These are phyloP conservation scores for Vigna angularis DNA, from an alignment of 306 rosid species.

Conservation along the genomic window DNA sequence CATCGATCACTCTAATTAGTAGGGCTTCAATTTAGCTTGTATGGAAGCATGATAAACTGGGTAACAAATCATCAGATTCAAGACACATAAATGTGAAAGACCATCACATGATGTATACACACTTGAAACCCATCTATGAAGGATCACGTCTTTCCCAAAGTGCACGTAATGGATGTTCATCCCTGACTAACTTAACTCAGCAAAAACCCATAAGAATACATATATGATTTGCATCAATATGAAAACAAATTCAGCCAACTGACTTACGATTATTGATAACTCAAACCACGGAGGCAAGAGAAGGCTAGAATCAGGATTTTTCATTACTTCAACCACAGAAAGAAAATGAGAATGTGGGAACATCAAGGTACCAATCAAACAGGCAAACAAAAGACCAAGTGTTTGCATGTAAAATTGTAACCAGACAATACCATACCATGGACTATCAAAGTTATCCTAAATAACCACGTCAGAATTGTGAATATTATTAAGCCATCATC, in stretches of 20 bases:
- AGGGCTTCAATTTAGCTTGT: not conserved
- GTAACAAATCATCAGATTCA: slow-evolving; percentile 16
- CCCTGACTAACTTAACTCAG: slow-evolving; percentile 21
- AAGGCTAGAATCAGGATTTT: slow-evolving; percentile 4
- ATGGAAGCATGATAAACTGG: not conserved
- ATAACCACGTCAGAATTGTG: not conserved
- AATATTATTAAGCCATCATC: slow-evolving; percentile 15
- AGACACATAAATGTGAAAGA: slow-evolving; percentile 31
- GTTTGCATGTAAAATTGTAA: not conserved
- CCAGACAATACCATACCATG: not conserved
- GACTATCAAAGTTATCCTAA: not conserved
- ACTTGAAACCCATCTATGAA: not conserved
- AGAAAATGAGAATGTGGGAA: not conserved
- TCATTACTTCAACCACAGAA: not conserved
- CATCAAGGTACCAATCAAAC: not conserved
- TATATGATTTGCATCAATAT: slow-evolving; percentile 2
- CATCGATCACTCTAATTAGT: not conserved
- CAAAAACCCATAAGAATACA: not conserved
- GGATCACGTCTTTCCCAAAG: slow-evolving; percentile 40
- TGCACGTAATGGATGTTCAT: slow-evolving; percentile 27
- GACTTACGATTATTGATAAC: not conserved
- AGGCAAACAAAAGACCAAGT: slow-evolving; percentile 1
- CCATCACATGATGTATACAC: slow-evolving; percentile 31
- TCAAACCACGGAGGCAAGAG: slow-evolving; percentile 20
- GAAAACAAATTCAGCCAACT: slow-evolving; percentile 1